Evolutionary conservation across 441 rosid genomes (phyloP), one percentile per base, ranked within the genome.

Genomic region (Croton laevigatus): DNA sequence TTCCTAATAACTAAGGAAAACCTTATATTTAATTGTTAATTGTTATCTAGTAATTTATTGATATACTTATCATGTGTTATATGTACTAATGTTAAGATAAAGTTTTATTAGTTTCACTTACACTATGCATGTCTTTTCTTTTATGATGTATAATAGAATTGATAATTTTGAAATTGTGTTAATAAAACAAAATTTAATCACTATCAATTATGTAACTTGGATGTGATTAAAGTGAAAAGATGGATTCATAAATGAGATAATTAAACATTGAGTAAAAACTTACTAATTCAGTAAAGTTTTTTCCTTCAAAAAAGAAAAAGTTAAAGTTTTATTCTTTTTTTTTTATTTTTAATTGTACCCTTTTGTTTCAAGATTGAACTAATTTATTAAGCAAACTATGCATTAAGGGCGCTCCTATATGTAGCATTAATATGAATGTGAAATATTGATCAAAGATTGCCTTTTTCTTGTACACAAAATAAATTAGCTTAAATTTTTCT

Each of bases 191-290:
- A 49, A 14, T 6, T 14, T 49, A 49, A 49, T 14, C 17, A 49
- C 0, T 40, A 49, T 14, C 0, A 19, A 57, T 52, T 27, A 48
- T 23, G 14, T 73, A 65, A 23, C 51, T 53, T 38, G 16, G 53
- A 20, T 51, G 17, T 34, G 14, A 46, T 59, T 46, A 59, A 54
- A 45, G 54, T 55, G 20, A 32, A 27, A 1, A 9, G 44, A 32
- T 44, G 10, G 9, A 53, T 32, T 53, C 10, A 32, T 59, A 45
- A 52, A 17, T 62, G 22, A 16, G 27, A 19, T 12, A 54, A 16
- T 61, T 27, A 6, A 61, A 60, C 10, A 17, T 61, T 61, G 53
- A 23, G 59, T 51, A 59, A 70, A 70, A 60, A 48, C 59, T 60
- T 27, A 8, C 3, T 3, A 38, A 22, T 42, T 45, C 27, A 59